phyloP scores from a whole-genome alignment of 805 yeast species.

The Candida nemodendra region DNA sequence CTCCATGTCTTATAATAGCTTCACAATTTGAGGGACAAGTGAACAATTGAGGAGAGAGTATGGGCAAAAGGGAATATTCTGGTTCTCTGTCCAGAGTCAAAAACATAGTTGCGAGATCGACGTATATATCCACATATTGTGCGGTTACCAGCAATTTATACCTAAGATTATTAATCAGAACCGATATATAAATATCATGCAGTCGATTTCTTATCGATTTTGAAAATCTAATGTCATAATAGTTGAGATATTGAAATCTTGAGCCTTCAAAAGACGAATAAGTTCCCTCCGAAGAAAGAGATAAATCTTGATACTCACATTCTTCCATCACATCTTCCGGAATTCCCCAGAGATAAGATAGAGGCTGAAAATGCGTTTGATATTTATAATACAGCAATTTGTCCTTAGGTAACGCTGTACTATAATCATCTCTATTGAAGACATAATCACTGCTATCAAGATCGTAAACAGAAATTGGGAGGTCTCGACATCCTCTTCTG shows the following conservation, averaged over 20 bases:
- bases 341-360: conserved; percentile 45
- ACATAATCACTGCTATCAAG: conserved; percentile 30
- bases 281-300: conserved; percentile 4
- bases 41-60: conserved; percentile 80
- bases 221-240: conserved; percentile 73
- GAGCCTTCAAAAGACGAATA: conserved; percentile 38
- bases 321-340: conserved; percentile 40
- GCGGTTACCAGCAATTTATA: conserved; percentile 62
- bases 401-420: conserved; percentile 26
- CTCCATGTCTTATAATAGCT: conserved; percentile 61
- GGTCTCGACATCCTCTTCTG: conserved; percentile 45
- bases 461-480: conserved; percentile 16
- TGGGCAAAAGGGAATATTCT: conserved; percentile 69
- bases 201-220: conserved; percentile 54
- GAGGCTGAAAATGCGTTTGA: conserved; percentile 27
- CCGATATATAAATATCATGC: conserved; percentile 64
- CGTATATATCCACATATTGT: conserved; percentile 83
- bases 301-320: conserved; percentile 44
- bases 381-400: conserved; percentile 16
- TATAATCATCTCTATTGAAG: conserved; percentile 31
- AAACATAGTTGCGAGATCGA: conserved; percentile 68
- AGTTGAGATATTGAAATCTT: conserved; percentile 57
- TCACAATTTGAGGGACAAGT: conserved; percentile 84
- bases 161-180: conserved; percentile 57
- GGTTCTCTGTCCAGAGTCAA: conserved; percentile 83